phyloP scores from a whole-genome alignment of 2,329 filamentous ascomycete genomes.

The Fusarium marasasianum region DNA sequence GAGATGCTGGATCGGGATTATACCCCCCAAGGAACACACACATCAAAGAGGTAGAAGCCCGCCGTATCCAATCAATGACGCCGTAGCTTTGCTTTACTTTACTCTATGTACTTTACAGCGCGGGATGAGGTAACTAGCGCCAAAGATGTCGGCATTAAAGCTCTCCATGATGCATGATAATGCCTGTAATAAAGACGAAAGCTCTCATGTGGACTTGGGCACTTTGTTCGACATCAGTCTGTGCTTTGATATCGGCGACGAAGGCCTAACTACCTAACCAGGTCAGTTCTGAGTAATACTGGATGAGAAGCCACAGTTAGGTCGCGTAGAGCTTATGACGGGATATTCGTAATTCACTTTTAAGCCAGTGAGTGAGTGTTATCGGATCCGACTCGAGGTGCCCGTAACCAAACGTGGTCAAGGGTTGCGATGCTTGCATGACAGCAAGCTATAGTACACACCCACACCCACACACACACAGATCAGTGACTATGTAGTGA shows the following conservation, averaged over 20 bases:
- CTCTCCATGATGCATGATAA: background rate
- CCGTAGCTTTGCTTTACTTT: background rate
- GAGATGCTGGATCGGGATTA: background rate
- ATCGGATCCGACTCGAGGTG: constrained; percentile 11
- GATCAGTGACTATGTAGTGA: background rate
- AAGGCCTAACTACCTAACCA: background rate
- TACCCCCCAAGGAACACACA: background rate
- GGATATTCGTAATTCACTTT: constrained; percentile 3
- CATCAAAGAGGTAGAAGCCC: background rate
- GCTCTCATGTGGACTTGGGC: background rate
- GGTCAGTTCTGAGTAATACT: background rate
- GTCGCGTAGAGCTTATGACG: background rate
- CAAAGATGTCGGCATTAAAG: constrained; percentile 5
- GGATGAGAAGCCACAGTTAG: background rate
- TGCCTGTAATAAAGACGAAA: background rate
- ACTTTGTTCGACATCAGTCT: background rate
- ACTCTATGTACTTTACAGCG: background rate
- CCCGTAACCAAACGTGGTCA: background rate
- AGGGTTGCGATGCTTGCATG: background rate
- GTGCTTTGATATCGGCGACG: background rate
- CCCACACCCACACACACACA: background rate
- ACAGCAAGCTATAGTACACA: background rate
- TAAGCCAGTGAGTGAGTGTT: background rate
- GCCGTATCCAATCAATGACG: constrained; percentile 5
- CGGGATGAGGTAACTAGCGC: constrained; percentile 10